Conservation (phyloP, 78 protist species). For the Creolimax fragrantissima region DNA sequence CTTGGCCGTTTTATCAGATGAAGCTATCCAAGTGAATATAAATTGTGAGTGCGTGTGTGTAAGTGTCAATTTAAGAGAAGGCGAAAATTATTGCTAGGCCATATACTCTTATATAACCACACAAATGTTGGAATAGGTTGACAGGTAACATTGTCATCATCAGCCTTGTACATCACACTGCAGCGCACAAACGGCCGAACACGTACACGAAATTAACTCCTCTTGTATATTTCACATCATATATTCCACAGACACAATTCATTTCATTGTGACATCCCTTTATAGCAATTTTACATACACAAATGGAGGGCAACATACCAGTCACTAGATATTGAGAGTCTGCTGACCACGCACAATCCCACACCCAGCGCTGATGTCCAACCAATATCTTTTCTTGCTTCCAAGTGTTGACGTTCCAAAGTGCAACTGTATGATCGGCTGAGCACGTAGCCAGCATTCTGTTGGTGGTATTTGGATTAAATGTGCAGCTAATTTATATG, state of each 20-base stretch:
- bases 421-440: constrained; percentile 76
- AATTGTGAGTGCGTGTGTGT: not conserved
- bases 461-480: too few relatives aligned
- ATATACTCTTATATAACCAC: not conserved
- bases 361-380: constrained; percentile 92
- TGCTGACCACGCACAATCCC: constrained; percentile 90
- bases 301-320: too few relatives aligned
- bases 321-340: constrained; percentile 90
- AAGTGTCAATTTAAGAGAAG: not conserved
- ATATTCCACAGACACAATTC: not conserved
- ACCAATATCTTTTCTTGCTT: constrained; percentile 41
- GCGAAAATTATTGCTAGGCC: not conserved
- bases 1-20: constrained; percentile 68
- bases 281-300: too few relatives aligned
- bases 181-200: not conserved
- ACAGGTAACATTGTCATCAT: not conserved
- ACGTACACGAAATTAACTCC: not conserved
- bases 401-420: constrained; percentile 58
- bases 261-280: too few relatives aligned
- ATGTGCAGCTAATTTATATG: too few relatives aligned
- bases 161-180: too few relatives aligned
- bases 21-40: not conserved
- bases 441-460: constrained; percentile 80
- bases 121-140: not conserved
- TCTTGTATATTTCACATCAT: not conserved